Percentiles rank a stretch among this genome's conserved stretches.
phyloP scores from a whole-genome alignment of 805 yeast species.

The Nakazawaea peltata region DNA sequence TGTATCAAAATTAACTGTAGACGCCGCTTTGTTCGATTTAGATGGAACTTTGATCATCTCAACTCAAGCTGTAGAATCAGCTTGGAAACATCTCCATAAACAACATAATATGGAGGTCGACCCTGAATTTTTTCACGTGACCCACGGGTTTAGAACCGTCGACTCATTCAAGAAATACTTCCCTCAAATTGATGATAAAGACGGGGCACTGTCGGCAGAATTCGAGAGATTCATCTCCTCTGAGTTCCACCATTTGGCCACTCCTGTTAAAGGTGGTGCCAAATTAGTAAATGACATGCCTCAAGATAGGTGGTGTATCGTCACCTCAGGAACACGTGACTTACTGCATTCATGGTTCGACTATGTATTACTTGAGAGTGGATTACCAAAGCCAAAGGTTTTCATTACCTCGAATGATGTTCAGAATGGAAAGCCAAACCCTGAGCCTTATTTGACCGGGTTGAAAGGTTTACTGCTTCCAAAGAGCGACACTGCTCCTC shows the following conservation, averaged over 20 bases:
- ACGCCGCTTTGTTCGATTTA: constrained; percentile 58
- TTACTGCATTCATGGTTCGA: constrained; percentile 76
- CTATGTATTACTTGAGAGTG: constrained; percentile 43
- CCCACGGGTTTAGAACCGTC: constrained; percentile 79
- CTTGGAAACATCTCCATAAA: constrained; percentile 70
- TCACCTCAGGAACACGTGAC: constrained; percentile 72
- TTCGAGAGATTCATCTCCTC: constrained; percentile 66
- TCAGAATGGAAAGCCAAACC: constrained; percentile 76
- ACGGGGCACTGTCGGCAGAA: constrained; percentile 43
- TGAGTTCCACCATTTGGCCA: constrained; percentile 63
- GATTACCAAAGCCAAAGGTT: constrained; percentile 46
- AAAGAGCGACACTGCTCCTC: constrained; percentile 7
- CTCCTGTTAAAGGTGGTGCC: constrained; percentile 69
- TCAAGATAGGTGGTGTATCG: constrained; percentile 72
- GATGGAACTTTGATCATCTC: constrained; percentile 85
- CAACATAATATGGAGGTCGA: constrained; percentile 60
- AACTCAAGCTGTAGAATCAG: constrained; percentile 70
- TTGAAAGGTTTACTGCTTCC: constrained; percentile 27
- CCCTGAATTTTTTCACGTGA: constrained; percentile 61
- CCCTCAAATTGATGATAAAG: constrained; percentile 62
- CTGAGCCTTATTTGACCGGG: constrained; percentile 70
- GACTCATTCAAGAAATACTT: constrained; percentile 70
- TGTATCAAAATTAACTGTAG: constrained; percentile 4
- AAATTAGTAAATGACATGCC: constrained; percentile 53
- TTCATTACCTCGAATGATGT: constrained; percentile 82